Conservation (phyloP, 164 flowering plant species). For the Vitis rupestris region DNA sequence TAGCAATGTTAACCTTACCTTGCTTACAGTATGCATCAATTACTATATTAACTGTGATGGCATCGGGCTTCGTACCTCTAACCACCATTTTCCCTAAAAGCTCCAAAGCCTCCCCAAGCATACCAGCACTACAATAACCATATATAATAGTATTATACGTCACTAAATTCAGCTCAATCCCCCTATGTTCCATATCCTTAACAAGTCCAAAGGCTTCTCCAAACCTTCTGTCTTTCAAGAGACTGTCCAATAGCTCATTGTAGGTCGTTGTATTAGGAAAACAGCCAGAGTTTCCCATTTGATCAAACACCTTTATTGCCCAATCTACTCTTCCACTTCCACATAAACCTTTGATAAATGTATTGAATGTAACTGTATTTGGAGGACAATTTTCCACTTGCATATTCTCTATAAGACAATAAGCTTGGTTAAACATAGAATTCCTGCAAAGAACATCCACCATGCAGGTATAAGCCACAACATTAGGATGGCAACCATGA, state of each 20-base stretch:
- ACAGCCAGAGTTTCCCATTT: conserved; percentile 59
- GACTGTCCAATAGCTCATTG: conserved; percentile 70
- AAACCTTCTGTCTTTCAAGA: conserved; percentile 36
- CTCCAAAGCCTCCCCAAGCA: conserved; percentile 43
- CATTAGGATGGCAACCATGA: conserved; percentile 70
- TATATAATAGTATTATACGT: conserved; percentile 61
- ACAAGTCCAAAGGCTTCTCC: conserved; percentile 43
- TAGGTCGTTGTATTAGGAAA: conserved; percentile 57
- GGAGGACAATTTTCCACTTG: conserved; percentile 55
- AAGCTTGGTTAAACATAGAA: conserved; percentile 63
- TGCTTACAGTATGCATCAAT: conserved; percentile 64
- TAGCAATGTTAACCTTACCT: conserved; percentile 46
- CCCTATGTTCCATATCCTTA: conserved; percentile 48
- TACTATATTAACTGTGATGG: conserved; percentile 50
- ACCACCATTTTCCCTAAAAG: conserved; percentile 64
- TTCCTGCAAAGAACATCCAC: conserved; percentile 66
- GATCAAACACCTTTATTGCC: conserved; percentile 49
- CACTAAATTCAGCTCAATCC: conserved; percentile 41
- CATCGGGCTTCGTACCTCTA: conserved; percentile 59
- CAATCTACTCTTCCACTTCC: conserved; percentile 44
- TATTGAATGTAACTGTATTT: conserved; percentile 60
- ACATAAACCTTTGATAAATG: conserved; percentile 69
- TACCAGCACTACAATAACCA: conserved; percentile 49
- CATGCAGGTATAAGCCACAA: conserved; percentile 76
- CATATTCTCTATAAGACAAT: conserved; percentile 59